Percentiles rank a stretch among this genome's conserved stretches.
These are phyloP conservation scores for Moesziomyces sp. DNA, from an alignment of 1,284 basidiomycete genomes.

Conservation along the genomic window DNA sequence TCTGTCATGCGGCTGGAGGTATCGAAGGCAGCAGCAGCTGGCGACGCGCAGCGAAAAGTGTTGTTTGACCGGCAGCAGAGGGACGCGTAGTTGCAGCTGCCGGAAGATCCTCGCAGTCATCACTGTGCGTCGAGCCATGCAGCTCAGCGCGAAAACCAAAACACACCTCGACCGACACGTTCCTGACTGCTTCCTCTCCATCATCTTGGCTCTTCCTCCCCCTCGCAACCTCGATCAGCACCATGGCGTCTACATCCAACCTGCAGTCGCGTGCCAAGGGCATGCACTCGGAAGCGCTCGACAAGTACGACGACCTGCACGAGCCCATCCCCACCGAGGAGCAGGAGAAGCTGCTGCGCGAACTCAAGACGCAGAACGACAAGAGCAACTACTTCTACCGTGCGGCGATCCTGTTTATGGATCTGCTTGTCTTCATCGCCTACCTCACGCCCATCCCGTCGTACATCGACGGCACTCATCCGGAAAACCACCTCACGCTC, in stretches of 20 bases:
- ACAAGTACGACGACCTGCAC: conserved; percentile 52
- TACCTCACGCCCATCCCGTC: conserved; percentile 64
- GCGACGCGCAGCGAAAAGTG: background rate
- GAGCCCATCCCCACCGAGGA: conserved; percentile 52
- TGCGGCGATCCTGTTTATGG: conserved; percentile 49
- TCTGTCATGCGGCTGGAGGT: background rate
- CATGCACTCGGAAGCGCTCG: conserved; percentile 36
- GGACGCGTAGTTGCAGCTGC: conserved; percentile 30
- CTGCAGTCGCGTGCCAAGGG: conserved; percentile 22
- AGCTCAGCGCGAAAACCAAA: too few species aligned
- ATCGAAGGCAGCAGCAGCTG: background rate
- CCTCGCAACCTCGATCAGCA: background rate
- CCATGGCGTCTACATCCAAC: conserved; percentile 13
- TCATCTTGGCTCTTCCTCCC: background rate
- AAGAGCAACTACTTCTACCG: conserved; percentile 63
- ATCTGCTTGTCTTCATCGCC: conserved; percentile 46
- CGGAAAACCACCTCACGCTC: conserved; percentile 63
- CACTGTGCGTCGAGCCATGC: background rate
- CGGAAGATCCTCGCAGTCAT: background rate
- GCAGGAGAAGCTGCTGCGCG: conserved; percentile 56
- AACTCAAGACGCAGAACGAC: conserved; percentile 55
- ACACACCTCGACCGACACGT: too few species aligned
- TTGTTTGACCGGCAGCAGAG: conserved; percentile 1
- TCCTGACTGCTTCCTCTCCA: background rate
- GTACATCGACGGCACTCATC: conserved; percentile 62